Percentiles rank a stretch among this genome's conserved stretches.
Conservation (phyloP, 2,329 filamentous ascomycete species). For the Epicoccum nigrum region DNA sequence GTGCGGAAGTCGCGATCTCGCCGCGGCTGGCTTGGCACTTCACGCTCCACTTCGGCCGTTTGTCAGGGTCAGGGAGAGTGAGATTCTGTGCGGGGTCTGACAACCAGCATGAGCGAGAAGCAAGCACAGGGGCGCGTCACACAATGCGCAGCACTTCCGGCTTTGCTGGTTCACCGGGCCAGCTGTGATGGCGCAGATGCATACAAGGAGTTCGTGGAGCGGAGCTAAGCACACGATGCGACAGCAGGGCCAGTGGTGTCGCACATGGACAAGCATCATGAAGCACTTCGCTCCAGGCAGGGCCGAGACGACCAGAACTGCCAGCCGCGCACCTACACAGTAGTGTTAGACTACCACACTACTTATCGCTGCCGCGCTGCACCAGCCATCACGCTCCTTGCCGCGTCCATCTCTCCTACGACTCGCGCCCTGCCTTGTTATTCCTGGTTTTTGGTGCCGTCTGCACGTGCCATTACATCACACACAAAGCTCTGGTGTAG, state of each 20-base stretch:
- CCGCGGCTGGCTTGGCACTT: constrained; percentile 15
- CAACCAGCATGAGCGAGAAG: neutral
- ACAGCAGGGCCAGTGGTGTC: constrained; percentile 12
- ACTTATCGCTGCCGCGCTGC: neutral
- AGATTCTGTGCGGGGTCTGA: constrained; percentile 6
- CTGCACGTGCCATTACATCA: constrained; percentile 41
- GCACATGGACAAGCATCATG: constrained; percentile 12
- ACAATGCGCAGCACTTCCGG: neutral
- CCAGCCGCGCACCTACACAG: neutral
- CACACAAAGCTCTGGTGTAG: constrained; percentile 24
- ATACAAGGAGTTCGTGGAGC: neutral
- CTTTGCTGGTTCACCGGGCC: neutral
- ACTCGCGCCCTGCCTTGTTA: constrained; percentile 20
- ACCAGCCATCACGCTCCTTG: neutral
- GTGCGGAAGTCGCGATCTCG: constrained; percentile 14
- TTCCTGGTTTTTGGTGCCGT: constrained; percentile 22
- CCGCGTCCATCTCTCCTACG: neutral
- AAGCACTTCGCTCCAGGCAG: constrained; percentile 11
- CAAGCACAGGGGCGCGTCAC: neutral
- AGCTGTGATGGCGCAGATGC: neutral
- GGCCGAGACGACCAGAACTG: constrained; percentile 1
- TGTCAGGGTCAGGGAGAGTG: neutral
- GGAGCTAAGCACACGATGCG: constrained; percentile 15
- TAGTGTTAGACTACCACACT: no score
- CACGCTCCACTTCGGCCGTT: neutral